A percentile compares a stretch with the other conserved stretches of the same genome.
Conservation (phyloP, 495 filamentous ascomycete species). For the Talaromyces stipitatus region DNA sequence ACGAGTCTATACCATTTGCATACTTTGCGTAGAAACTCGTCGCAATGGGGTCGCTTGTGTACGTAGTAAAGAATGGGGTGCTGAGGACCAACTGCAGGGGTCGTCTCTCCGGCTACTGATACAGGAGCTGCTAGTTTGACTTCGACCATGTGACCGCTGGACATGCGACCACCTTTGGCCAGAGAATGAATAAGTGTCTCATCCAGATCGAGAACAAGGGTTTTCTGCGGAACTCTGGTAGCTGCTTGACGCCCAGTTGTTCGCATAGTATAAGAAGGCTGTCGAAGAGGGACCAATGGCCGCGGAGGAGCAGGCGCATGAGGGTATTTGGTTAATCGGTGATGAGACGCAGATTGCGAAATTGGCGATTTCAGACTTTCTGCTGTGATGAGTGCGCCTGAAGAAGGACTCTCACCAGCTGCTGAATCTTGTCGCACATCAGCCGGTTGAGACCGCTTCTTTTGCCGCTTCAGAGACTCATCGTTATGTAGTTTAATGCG, state of each 20-base stretch:
- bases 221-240: slow-evolving; percentile 61
- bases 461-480: slow-evolving; percentile 50
- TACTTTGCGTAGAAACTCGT: slow-evolving; percentile 91
- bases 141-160: slow-evolving; percentile 97
- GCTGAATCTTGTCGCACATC: slow-evolving; percentile 19
- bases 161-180: slow-evolving; percentile 92
- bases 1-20: slow-evolving; percentile 99
- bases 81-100: slow-evolving; percentile 66
- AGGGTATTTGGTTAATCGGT: slow-evolving; percentile 74
- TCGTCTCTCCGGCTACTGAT: slow-evolving; percentile 52
- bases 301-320: slow-evolving; percentile 81
- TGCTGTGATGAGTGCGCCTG: slow-evolving; percentile 24
- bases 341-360: slow-evolving; percentile 59
- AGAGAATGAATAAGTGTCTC: slow-evolving; percentile 97
- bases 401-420: not conserved
- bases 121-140: slow-evolving; percentile 70
- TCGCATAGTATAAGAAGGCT: slow-evolving; percentile 68
- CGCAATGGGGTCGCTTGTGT: slow-evolving; percentile 93
- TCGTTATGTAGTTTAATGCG: slow-evolving; percentile 88
- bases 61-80: slow-evolving; percentile 98
- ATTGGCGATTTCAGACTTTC: slow-evolving; percentile 77
- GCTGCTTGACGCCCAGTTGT: slow-evolving; percentile 33
- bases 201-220: slow-evolving; percentile 89
- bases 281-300: slow-evolving; percentile 76
- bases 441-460: slow-evolving; percentile 31